Base-by-base conservation (phyloP, 257 asterid species). In the Solanum lycopersicoides region DNA sequence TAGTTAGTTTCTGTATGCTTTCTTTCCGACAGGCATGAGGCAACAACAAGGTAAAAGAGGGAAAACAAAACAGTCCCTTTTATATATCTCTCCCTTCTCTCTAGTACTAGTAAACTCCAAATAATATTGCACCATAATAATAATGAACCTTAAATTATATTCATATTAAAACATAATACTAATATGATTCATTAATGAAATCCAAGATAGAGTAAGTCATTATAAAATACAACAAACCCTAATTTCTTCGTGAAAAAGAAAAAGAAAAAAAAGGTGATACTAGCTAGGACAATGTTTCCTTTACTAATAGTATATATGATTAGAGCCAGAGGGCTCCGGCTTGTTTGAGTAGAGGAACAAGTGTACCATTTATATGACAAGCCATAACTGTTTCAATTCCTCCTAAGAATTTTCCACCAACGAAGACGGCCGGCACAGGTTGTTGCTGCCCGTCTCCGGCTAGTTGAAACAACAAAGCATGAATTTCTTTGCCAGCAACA, bases 241-340 rank as follows among this genome's bases (percentile, higher is more conserved):
- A 83, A 23, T 56, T 14, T 35, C 23, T 21, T 83, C 21, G 32
- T 35, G 6, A 35, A 35, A 60, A 83, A 23, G 60, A 42, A 42
- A 10, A 41, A 1, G 11, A 11, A 53, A 4, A 9, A 42, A 42
- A 15, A 23, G 15, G 30, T 12, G 0, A 59, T 83, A 23, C 14
- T 56, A 37, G 39, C 39, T 6, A 37, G 39, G 39, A 5, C 39
- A 37, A 37, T 37, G 39, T 37, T 37, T 7, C 42, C 66, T 80
- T 80, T 28, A 80, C 42, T 80, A 80, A n/a, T 45, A 47, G 28
- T 80, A 79, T 79, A 9, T 41, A 34, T 2, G 12, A 44, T 94
- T 90, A 96, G 63, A 96, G 98, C 98, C 99, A 95, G 20, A 96
- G 94, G 8, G 98, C 98, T 56, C 99, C 98, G 21, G 97, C 99